Percentiles rank a stretch among this genome's conserved stretches.
Evolutionary conservation across 352 stramenopile species (phyloP).

Genomic region (Phytopythium cucurbitacearum): DNA sequence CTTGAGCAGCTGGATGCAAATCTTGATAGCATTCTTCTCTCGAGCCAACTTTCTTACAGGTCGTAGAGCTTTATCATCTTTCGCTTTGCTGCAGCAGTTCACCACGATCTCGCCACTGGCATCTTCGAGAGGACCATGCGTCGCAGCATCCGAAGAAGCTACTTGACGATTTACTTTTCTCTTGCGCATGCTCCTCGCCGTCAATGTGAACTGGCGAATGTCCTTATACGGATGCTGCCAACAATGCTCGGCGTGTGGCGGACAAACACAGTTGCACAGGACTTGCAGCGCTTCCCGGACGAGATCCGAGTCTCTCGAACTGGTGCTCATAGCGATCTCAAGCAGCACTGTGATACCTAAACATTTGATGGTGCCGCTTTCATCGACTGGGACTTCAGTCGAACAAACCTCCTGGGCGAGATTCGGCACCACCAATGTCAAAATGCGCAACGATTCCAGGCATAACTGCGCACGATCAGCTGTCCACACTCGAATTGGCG

Average conservation of each 20-base stretch:
- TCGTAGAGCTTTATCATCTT: slow-evolving; percentile 62
- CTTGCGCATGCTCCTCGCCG: slow-evolving; percentile 60
- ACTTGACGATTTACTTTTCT: slow-evolving; percentile 27
- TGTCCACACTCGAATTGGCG: slow-evolving; percentile 59
- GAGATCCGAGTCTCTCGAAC: slow-evolving; percentile 64
- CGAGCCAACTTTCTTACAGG: slow-evolving; percentile 69
- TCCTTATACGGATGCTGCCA: slow-evolving; percentile 86
- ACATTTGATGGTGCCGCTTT: slow-evolving; percentile 29
- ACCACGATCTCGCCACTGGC: slow-evolving; percentile 11
- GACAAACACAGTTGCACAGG: slow-evolving; percentile 82
- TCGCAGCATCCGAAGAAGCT: neutral
- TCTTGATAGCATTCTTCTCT: slow-evolving; percentile 84
- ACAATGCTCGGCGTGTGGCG: slow-evolving; percentile 71
- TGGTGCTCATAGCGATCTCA: slow-evolving; percentile 72
- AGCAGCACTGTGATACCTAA: slow-evolving; percentile 68
- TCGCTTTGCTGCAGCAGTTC: slow-evolving; percentile 52
- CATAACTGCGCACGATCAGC: slow-evolving; percentile 78
- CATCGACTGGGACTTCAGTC: slow-evolving; percentile 59
- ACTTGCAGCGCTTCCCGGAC: slow-evolving; percentile 70
- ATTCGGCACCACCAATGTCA: slow-evolving; percentile 69
- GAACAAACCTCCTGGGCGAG: slow-evolving; percentile 74
- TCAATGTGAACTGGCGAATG: slow-evolving; percentile 76
- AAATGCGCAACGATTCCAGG: slow-evolving; percentile 64
- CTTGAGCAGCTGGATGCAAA: slow-evolving; percentile 81
- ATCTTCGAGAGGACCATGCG: neutral